Evolutionary conservation across 1,284 basidiomycete genomes (phyloP), one percentile per base, ranked within the genome.

Genomic region (Puccinia brachypodii): DNA sequence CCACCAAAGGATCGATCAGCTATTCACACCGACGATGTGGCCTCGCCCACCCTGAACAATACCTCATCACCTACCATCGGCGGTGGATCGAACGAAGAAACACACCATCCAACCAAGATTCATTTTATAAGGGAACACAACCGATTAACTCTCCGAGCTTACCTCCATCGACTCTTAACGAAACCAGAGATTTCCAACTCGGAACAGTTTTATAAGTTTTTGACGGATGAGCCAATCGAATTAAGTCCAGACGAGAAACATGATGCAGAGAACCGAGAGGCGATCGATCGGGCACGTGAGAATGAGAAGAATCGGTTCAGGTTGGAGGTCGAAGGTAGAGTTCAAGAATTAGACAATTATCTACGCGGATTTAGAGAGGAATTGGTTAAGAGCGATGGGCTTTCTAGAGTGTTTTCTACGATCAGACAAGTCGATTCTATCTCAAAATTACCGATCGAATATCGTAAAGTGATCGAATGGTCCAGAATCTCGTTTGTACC

Each of bases 391-490:
- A 92, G 91, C 89, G 91, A 97, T 86, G 97, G 97, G 2, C 88
- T 99, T 56, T 92, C 91, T 42, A 90, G 90, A 81, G 90, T 98
- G 53, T 99, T 99, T 86, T 90, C 91, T 14, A 92, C 92, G 2
- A 94, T 99, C 87, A 93, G 95, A 87, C 87, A 90, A 36, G 96
- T 93, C 2, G 91, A 93, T 13, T 89, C 91, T 82, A 91, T 96
- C 7, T 89, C 91, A 82, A 91, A 92, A 84, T 88, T 99, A 40
- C 96, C 97, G 0, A 87, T 89, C 9, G 93, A 95, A 83, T 98
- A 96, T 85, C 89, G 91, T 84, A 93, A 94, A 71, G 93, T 98
- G 47, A 86, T 98, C 16, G 95, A 98, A 87, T 99, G 97, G 96
- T 96, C 93, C 2, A 90, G 95, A 77, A 98, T 98, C 86, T 96